Base-by-base conservation (phyloP, 2,329 filamentous ascomycete genomes). In the Dactylonectria macrodidyma region DNA sequence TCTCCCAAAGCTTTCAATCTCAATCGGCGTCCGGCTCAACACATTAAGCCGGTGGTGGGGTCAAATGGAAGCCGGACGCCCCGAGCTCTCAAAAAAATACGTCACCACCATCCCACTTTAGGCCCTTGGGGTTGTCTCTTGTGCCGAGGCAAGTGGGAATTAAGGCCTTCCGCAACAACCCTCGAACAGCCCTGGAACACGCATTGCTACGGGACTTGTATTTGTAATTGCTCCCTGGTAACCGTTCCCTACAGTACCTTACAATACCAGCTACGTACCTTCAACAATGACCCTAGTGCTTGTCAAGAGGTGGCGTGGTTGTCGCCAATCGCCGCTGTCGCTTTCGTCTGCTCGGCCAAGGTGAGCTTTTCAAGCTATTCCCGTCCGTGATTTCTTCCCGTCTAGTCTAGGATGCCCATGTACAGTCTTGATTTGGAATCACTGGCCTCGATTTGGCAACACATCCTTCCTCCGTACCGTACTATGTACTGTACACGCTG, bases 91-190 rank as follows among this genome's bases (percentile, higher is more conserved):
- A 44, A 24, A 59, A 59, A 71, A 62, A 7, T 30, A 73, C 69
- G 72, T 73, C 69, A 72, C 70, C 63, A 33, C 10, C 24, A 64
- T 57, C 36, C 71, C 73, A 63, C 44, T 69, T 75, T 67, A 52
- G 68, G 19, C 19, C 19, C 19, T 19, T 19, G 19, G 19, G 72
- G 47, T 54, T 30, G 26, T 7, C 4, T 48, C 67, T 56, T 67
- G 59, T 74, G 58, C 73, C 73, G 73, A 74, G 71, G 73, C 64
- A 73, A 67, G 69, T 69, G 44, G 52, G 59, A 67, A 52, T 57
- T 56, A n/a, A 48, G 19, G 19, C 62, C 8, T 16, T 34, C 34
- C 54, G 19, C 47, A 38, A 12, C 44, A 19, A 48, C 24, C 62
- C 26, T 22, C 6, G 46, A 24, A 10, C 19, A 30, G 47, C 8